These are phyloP conservation scores for Globisporangium polare DNA, from an alignment of 352 stramenopile genomes.

Conservation along the genomic window DNA sequence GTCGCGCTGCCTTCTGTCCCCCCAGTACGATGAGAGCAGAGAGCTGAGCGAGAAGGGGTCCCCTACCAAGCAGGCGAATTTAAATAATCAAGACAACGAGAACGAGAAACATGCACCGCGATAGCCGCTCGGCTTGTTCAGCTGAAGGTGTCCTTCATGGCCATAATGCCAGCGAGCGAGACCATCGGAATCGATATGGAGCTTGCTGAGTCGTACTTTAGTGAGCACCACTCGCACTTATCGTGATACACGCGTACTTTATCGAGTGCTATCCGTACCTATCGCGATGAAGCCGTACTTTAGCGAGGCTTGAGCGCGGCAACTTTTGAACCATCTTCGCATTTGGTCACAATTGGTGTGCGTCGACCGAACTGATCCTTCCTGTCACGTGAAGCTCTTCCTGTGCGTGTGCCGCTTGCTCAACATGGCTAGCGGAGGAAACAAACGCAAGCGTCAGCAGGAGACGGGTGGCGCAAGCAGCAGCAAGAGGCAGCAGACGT, in stretches of 20 bases:
- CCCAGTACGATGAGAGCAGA: not conserved
- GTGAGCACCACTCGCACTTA: not conserved
- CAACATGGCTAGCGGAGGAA: constrained; percentile 1
- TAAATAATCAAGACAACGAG: not conserved
- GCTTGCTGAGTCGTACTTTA: not conserved
- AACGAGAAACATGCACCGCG: not conserved
- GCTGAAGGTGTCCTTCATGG: not conserved
- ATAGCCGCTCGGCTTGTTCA: not conserved
- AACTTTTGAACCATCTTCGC: constrained; percentile 7
- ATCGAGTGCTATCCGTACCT: not conserved
- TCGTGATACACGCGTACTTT: not conserved
- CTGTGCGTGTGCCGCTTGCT: not conserved
- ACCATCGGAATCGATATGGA: not conserved
- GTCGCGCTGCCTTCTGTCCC: not conserved
- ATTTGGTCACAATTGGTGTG: constrained; percentile 7
- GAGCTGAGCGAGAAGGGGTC: not conserved
- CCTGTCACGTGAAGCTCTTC: not conserved
- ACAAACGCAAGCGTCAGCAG: constrained; percentile 16
- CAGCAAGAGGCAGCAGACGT: constrained; percentile 14
- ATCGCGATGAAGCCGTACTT: not conserved
- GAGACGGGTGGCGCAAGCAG: not conserved
- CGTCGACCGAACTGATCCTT: not conserved
- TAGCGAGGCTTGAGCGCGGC: not conserved
- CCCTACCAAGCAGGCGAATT: not conserved
- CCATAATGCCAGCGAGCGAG: not conserved